A percentile compares a stretch with the other conserved stretches of the same genome.
Conservation (phyloP, 2,329 filamentous ascomycete genomes). For the Pseudopyricularia javanii region DNA sequence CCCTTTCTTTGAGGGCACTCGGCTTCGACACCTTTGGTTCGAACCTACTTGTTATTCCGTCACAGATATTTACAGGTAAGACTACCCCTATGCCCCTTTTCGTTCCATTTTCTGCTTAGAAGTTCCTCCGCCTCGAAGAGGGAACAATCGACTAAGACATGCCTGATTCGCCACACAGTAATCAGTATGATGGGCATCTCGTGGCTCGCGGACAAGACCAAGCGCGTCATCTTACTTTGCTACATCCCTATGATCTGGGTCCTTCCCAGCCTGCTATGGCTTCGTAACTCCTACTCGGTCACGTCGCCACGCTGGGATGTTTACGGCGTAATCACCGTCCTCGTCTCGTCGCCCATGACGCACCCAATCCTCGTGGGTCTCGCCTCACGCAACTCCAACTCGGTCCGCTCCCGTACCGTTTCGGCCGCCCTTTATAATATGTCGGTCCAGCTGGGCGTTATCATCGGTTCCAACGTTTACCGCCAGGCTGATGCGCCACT, state of each 20-base stretch:
- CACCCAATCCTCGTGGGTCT: conserved; percentile 36
- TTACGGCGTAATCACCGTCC: too few species aligned
- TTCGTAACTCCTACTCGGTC: too few species aligned
- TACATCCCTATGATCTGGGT: too few species aligned
- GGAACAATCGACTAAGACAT: background rate
- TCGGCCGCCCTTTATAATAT: conserved; percentile 53
- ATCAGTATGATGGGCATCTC: too few species aligned
- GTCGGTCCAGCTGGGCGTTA: conserved; percentile 28
- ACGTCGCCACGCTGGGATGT: conserved; percentile 13
- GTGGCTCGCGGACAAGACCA: too few species aligned
- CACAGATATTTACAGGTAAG: conserved; percentile 20
- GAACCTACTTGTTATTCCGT: conserved; percentile 52
- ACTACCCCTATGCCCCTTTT: background rate
- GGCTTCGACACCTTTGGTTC: conserved; percentile 49
- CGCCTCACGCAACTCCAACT: conserved; percentile 45
- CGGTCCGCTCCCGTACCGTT: conserved; percentile 48
- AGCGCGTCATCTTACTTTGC: too few species aligned
- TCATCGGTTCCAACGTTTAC: conserved; percentile 28
- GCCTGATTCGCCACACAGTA: conserved; percentile 13
- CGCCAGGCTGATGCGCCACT: conserved; percentile 25
- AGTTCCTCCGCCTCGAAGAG: background rate
- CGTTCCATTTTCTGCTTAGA: background rate
- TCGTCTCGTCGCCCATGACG: conserved; percentile 11
- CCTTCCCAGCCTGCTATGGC: too few species aligned
- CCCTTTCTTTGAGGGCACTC: conserved; percentile 41